Base-by-base conservation (phyloP, 2,329 filamentous ascomycete genomes). In the Penicillium rolfsii region DNA sequence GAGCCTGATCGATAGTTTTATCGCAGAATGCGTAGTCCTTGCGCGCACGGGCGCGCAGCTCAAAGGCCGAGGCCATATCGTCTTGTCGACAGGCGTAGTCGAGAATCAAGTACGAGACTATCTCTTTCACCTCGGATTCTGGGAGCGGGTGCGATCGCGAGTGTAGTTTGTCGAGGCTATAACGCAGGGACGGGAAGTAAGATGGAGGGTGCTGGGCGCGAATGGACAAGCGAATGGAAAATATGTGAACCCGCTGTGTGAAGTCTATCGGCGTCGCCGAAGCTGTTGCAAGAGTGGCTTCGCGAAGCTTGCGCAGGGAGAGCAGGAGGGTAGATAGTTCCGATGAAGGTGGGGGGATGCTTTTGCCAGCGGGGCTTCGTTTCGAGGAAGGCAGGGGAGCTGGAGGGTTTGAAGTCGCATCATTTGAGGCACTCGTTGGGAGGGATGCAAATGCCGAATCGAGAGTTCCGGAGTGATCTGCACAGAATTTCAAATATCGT, bases 401-500 rank as follows among this genome's bases (percentile, higher is more conserved):
- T 4, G 77, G 76, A 40, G 77, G 75, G 57, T 80, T 79, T 52
- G 69, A 75, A 9, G 77, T 76, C 36, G 76, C 72, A 67, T 76
- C 76, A 55, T 67, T 69, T 22, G 73, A 76, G 40, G 70, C 73
- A 60, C 78, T 77, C 60, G 69, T 72, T 38, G 70, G 74, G 22
- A 95, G 82, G 1, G 87, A 87, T 2, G 89, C 85, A 73, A 96
- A 93, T 57, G 91, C 89, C 53, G 85, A 83, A 61, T 93, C 86
- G 28, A 97, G 85, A 67, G 90, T 87, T 65, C 91, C 87, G 55
- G 88, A 84, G 71, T 89, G 86, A 58, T 88, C 85, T 16, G 91
- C 90, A 81, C 93, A 96, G 76, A 97, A 96, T 64, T 87, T 87
- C 85, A 97, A 89, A 79, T 96, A 97, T 52, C 92, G 87, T 73